Evolutionary conservation across 352 stramenopile genomes (phyloP), one percentile per base, ranked within the genome.

Genomic region (Globisporangium abappressorium): DNA sequence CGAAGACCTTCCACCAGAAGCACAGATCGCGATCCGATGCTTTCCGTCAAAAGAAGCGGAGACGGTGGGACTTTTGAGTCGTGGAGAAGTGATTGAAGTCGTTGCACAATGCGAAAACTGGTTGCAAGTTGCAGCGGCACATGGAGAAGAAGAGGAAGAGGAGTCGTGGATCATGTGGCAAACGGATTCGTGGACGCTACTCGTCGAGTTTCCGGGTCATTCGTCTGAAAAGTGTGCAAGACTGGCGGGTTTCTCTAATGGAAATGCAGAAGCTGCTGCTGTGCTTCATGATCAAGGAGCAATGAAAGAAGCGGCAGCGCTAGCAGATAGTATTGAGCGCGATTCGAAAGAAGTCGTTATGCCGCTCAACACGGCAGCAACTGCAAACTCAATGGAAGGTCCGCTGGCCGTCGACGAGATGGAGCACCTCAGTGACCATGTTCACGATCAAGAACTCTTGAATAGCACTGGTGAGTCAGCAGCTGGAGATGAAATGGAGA

Each of bases 81-180:
- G 73, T 41, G 75, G 79, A 1, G 77, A 90, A 34, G 75, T 80
- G n/a, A 58, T 92, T 12, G 85, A 93, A 64, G 78, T 77, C 28
- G 72, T 73, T n/a, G 65, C 72, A 18, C 70, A 74, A 9, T 77
- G 76, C 28, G 83, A 73, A 1, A 76, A 80, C 24, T 92, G 85
- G 85, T 65, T 93, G 43, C 74, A 82, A 55, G 73, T 91, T 65
- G 57, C 59, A n/a, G 28, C 58, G 14, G 9, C 65, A 46, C 28
- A 66, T 26, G 46, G 30, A 41, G 65, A 53, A 58, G 46, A 36
- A 30, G 47, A 49, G 6, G 18, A 57, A 3, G 33, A 70, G 2
- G 80, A 78, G 43, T 73, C 72, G 55, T 91, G 85, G 85, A 90
- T 91, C 61, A 93, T 93, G 85, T 86, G 79, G 72, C 72, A 73